Conservation (phyloP, 2,329 filamentous ascomycete genomes). For the Aspergillus uvarum region DNA sequence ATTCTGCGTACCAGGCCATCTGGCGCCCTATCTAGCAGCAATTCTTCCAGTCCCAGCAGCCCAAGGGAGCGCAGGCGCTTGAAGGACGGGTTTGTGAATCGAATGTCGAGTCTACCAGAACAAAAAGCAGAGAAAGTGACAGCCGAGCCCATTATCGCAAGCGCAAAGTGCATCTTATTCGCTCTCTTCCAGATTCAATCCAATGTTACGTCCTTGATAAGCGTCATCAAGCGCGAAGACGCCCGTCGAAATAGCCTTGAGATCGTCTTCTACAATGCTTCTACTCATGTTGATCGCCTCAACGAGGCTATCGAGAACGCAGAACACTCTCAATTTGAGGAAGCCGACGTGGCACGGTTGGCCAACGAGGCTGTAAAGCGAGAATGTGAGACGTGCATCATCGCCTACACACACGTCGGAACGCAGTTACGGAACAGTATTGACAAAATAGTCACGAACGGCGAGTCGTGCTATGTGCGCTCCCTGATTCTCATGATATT, state of each 20-base stretch:
- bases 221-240: slow-evolving; percentile 49
- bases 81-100: slow-evolving; percentile 48
- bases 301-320: slow-evolving; percentile 55
- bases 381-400: slow-evolving; percentile 52
- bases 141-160: slow-evolving; percentile 54
- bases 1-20: slow-evolving; percentile 44
- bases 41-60: slow-evolving; percentile 47
- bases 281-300: slow-evolving; percentile 56
- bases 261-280: slow-evolving; percentile 57
- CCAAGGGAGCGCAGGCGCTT: slow-evolving; percentile 43
- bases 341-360: slow-evolving; percentile 47
- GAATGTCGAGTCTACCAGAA: slow-evolving; percentile 59
- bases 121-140: slow-evolving; percentile 51
- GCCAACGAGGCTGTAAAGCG: slow-evolving; percentile 45
- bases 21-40: slow-evolving; percentile 34
- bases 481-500: slow-evolving; percentile 60
- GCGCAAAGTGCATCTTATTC: slow-evolving; percentile 56
- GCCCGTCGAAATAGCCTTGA: slow-evolving; percentile 53
- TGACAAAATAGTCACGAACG: slow-evolving; percentile 54
- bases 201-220: slow-evolving; percentile 48
- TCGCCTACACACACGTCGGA: slow-evolving; percentile 51
- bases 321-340: slow-evolving; percentile 50
- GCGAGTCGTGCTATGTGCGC: slow-evolving; percentile 58
- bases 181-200: slow-evolving; percentile 54
- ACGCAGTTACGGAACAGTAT: slow-evolving; percentile 50